Conservation (phyloP, 2,329 filamentous ascomycete species). For the Zymoseptoria ardabiliae region DNA sequence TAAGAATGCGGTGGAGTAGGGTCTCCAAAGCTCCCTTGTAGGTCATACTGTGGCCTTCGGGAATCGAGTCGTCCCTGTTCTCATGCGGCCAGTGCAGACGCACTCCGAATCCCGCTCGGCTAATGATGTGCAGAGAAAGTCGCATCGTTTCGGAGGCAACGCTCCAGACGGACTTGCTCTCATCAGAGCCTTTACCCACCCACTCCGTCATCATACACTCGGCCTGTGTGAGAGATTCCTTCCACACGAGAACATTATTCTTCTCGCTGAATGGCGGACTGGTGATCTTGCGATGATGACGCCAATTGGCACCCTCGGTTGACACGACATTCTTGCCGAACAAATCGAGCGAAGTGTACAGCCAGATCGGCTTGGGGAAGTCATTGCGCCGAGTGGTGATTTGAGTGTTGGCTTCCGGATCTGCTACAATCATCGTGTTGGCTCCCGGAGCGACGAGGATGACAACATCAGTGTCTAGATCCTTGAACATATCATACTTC, state of each 20-base stretch:
- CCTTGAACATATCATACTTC: conserved; percentile 51
- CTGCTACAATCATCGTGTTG: conserved; percentile 51
- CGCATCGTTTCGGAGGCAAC: conserved; percentile 60
- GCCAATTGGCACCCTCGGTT: conserved; percentile 63
- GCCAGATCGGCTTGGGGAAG: conserved; percentile 60
- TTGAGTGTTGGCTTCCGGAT: conserved; percentile 59
- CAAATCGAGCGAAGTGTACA: conserved; percentile 53
- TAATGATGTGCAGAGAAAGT: conserved; percentile 52
- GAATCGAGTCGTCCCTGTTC: conserved; percentile 29
- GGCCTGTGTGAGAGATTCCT: conserved; percentile 57
- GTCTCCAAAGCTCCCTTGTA: conserved; percentile 57
- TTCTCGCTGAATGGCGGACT: conserved; percentile 68
- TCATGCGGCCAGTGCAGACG: conserved; percentile 54
- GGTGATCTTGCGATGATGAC: conserved; percentile 64
- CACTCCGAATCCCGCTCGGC: conserved; percentile 64
- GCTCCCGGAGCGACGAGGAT: conserved; percentile 53
- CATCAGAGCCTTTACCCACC: conserved; percentile 39
- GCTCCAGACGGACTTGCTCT: conserved; percentile 46
- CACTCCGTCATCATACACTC: conserved; percentile 54
- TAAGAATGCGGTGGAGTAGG: conserved; percentile 56
- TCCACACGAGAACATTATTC: conserved; percentile 62
- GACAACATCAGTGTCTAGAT: conserved; percentile 54
- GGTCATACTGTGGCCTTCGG: conserved; percentile 53
- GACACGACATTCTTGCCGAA: conserved; percentile 67
- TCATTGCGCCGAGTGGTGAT: conserved; percentile 59